A percentile compares a stretch with the other conserved stretches of the same genome.
Evolutionary conservation across 345 rosid species (phyloP).

Genomic region (Syzygium aromaticum): DNA sequence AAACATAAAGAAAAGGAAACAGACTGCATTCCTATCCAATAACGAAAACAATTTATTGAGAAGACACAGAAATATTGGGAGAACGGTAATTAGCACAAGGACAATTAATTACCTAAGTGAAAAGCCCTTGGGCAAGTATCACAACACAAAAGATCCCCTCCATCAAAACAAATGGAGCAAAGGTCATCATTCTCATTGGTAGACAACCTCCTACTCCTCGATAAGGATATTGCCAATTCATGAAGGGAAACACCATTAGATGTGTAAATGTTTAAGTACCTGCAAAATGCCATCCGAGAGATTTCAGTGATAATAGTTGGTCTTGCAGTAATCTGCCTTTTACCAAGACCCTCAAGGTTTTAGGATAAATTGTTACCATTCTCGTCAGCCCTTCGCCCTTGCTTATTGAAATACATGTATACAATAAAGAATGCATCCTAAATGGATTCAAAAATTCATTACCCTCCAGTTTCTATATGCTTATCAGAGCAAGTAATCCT

Average conservation of each 20-base stretch:
- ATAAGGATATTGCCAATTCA: constrained; percentile 64
- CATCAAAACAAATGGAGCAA: constrained; percentile 76
- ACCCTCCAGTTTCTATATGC: neutral
- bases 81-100: neutral
- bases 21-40: neutral
- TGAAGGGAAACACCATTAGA: constrained; percentile 98
- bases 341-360: neutral
- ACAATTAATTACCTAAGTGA: constrained; percentile 53
- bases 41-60: neutral
- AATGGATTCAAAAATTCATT: neutral
- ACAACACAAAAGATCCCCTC: constrained; percentile 85
- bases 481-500: neutral
- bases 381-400: neutral
- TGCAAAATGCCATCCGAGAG: constrained; percentile 15
- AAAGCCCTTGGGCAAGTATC: constrained; percentile 95
- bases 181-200: constrained; percentile 71
- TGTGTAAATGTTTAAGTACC: constrained; percentile 85
- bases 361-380: neutral
- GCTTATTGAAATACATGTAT: neutral
- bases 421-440: neutral
- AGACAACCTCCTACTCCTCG: constrained; percentile 46
- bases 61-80: neutral
- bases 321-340: neutral
- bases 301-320: neutral
- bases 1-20: neutral